phyloP scores from a whole-genome alignment of 192 early-diverging fungal species.

The Coemansia javaensis region DNA sequence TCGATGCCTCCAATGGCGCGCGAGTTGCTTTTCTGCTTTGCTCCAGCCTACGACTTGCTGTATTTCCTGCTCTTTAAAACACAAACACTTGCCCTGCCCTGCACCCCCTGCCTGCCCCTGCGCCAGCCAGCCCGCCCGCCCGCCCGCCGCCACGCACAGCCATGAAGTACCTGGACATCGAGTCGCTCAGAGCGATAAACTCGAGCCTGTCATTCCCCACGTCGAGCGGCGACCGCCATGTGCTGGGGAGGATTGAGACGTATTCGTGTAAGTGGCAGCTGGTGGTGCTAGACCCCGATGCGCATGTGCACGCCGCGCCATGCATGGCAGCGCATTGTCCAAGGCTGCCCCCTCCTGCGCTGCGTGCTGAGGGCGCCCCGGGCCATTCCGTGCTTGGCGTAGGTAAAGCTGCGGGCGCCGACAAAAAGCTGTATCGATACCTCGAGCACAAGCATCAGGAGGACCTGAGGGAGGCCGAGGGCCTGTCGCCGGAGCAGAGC shows the following conservation, averaged over 20 bases:
- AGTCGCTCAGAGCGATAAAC: constrained; percentile 80
- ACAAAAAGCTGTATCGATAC: constrained; percentile 87
- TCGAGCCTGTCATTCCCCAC: constrained; percentile 73
- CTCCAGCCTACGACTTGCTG: not conserved
- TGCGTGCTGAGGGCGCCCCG: no score
- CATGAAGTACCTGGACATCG: constrained; percentile 89
- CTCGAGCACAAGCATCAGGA: constrained; percentile 79
- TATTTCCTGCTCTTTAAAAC: not conserved
- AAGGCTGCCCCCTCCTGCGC: no score
- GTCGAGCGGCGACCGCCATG: constrained; percentile 72
- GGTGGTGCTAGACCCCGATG: no score
- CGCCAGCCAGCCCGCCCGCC: no score
- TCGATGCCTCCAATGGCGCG: not conserved
- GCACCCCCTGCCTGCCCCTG: no score
- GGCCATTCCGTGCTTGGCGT: no score
- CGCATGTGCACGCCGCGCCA: not conserved
- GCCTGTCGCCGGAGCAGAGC: constrained; percentile 61
- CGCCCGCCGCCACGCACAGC: no score
- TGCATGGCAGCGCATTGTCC: no score
- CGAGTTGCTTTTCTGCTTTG: not conserved
- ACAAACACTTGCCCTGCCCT: not conserved
- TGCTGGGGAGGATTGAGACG: constrained; percentile 82
- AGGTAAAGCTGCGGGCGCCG: constrained; percentile 91
- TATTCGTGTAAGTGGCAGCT: constrained; percentile 89
- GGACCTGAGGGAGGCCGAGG: constrained; percentile 57